These are phyloP conservation scores for Penicillium paxilli DNA, from an alignment of 495 filamentous ascomycete genomes.

Conservation along the genomic window DNA sequence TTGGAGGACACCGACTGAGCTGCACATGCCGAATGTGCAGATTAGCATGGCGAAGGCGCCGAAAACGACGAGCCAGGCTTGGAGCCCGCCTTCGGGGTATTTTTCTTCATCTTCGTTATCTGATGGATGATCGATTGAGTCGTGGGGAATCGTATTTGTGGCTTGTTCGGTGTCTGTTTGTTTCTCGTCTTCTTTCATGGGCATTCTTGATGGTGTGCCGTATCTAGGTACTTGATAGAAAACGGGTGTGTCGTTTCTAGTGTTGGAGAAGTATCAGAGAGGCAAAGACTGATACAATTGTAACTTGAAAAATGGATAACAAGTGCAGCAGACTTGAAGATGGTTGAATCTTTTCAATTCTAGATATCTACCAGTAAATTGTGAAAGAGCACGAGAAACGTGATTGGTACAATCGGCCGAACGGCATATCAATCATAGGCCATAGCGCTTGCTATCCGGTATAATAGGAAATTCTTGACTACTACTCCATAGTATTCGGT, in stretches of 20 bases:
- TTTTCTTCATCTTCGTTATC: slow-evolving; percentile 1
- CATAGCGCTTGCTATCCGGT: neutral
- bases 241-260: no score
- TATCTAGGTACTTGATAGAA: no score
- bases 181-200: neutral
- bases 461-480: neutral
- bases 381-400: neutral
- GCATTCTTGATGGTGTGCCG: no score
- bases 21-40: slow-evolving; percentile 58
- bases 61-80: slow-evolving; percentile 61
- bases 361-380: no score
- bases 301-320: no score
- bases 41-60: slow-evolving; percentile 59
- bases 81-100: slow-evolving; percentile 59
- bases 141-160: neutral
- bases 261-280: no score
- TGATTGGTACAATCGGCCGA: neutral
- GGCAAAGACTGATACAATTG: no score
- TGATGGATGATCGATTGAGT: neutral
- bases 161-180: neutral
- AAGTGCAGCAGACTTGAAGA: no score
- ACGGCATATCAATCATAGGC: neutral
- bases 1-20: slow-evolving; percentile 59
- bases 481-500: neutral
- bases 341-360: no score